Evolutionary conservation across 805 yeast genomes (phyloP).

Genomic region (Saccharomyces paradoxus): DNA sequence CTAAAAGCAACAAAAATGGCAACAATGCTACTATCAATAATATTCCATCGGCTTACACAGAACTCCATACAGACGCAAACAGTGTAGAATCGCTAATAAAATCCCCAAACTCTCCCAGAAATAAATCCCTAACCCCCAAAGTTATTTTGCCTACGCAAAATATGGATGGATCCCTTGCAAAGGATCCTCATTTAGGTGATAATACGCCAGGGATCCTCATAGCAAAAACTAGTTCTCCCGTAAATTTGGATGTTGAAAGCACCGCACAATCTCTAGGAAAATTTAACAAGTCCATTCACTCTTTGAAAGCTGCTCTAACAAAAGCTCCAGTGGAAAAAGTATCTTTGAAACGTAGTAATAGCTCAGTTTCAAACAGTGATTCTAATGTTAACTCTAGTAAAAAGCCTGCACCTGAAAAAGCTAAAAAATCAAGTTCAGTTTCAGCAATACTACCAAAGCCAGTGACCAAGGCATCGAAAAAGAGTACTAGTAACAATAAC

Average conservation of each 20-base stretch:
- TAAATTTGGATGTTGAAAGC: conserved; percentile 8
- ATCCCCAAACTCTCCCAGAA: neutral
- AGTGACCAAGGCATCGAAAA: neutral
- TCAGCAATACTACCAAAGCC: conserved; percentile 5
- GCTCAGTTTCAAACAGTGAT: neutral
- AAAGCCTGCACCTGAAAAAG: conserved; percentile 4
- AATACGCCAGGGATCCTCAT: conserved; percentile 11
- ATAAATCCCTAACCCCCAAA: conserved; percentile 7
- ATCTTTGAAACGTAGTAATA: neutral
- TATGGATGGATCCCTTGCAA: conserved; percentile 7
- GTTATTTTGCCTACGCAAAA: conserved; percentile 21
- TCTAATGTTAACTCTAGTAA: neutral
- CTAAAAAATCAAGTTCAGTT: conserved; percentile 4
- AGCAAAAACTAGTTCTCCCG: conserved; percentile 21
- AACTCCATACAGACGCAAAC: neutral
- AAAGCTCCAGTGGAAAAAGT: neutral
- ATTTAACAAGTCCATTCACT: neutral
- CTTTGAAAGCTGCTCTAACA: conserved; percentile 1
- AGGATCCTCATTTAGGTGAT: neutral
- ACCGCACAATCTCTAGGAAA: neutral
- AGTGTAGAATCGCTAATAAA: neutral
- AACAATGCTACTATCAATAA: neutral
- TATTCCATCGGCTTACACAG: neutral
- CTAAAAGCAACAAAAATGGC: neutral
- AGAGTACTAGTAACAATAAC: conserved; percentile 1